Conservation (phyloP, 805 yeast species). For the Yarrowia osloensis region DNA sequence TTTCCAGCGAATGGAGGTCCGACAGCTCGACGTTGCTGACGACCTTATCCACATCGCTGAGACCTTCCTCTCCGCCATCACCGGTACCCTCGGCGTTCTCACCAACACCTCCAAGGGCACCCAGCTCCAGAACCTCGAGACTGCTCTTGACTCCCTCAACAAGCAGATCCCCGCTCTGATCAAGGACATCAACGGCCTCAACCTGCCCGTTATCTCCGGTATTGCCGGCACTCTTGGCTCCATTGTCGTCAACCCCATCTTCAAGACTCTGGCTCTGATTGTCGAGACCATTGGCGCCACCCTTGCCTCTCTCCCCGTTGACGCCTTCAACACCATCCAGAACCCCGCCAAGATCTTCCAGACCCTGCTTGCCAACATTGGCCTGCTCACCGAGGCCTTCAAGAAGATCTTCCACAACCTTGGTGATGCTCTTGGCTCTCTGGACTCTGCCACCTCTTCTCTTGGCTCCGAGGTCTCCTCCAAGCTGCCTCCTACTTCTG, state of each 20-base stretch:
- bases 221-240: constrained; percentile 5
- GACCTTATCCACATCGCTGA: constrained; percentile 18
- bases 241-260: constrained; percentile 23
- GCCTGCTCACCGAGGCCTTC: neutral
- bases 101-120: constrained; percentile 18
- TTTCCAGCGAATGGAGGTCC: constrained; percentile 28
- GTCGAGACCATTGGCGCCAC: constrained; percentile 23
- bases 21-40: constrained; percentile 13
- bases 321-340: constrained; percentile 1
- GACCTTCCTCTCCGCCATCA: constrained; percentile 15
- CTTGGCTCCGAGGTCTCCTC: constrained; percentile 23
- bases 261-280: constrained; percentile 24
- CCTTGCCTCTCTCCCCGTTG: constrained; percentile 3
- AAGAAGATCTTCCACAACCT: constrained; percentile 1
- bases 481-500: neutral
- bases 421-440: neutral
- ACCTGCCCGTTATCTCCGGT: constrained; percentile 16
- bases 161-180: constrained; percentile 6
- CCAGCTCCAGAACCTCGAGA: constrained; percentile 22
- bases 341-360: constrained; percentile 20
- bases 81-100: constrained; percentile 19
- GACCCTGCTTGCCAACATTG: constrained; percentile 11
- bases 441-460: constrained; percentile 18
- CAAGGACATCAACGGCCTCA: constrained; percentile 20
- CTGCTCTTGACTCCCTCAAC: neutral